Conservation (phyloP, 2,329 filamentous ascomycete species). For the Aspergillus sp. region DNA sequence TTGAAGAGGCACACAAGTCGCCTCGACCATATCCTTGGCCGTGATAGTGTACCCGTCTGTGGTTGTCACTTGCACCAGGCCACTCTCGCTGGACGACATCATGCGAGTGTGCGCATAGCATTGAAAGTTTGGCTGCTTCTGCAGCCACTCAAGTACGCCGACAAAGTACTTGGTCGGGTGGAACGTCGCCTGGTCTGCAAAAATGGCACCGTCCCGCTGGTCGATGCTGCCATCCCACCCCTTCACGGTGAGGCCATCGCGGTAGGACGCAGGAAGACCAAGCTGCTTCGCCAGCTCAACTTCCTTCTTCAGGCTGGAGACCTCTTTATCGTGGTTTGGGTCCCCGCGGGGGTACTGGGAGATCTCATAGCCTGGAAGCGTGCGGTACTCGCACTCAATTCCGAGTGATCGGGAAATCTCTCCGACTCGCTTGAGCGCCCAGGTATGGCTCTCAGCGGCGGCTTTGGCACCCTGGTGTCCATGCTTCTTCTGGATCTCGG, state of each 20-base stretch:
- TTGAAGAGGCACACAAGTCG: slow-evolving; percentile 59
- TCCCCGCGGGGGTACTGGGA: slow-evolving; percentile 51
- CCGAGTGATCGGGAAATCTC: slow-evolving; percentile 52
- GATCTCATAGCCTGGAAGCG: slow-evolving; percentile 53
- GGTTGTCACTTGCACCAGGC: slow-evolving; percentile 52
- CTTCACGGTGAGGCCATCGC: slow-evolving; percentile 49
- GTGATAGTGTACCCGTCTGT: slow-evolving; percentile 50
- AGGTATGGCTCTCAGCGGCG: slow-evolving; percentile 58
- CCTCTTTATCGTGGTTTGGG: slow-evolving; percentile 49
- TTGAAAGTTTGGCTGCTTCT: slow-evolving; percentile 54
- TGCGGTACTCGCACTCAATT: slow-evolving; percentile 60
- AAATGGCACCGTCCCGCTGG: slow-evolving; percentile 55
- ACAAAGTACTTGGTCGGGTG: slow-evolving; percentile 60
- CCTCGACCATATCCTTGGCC: slow-evolving; percentile 54
- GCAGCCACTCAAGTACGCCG: slow-evolving; percentile 56
- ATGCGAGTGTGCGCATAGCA: slow-evolving; percentile 57
- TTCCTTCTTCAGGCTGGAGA: slow-evolving; percentile 51
- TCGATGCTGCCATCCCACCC: slow-evolving; percentile 57
- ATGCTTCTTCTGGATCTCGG: slow-evolving; percentile 55
- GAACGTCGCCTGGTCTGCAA: slow-evolving; percentile 55
- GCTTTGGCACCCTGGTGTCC: slow-evolving; percentile 52
- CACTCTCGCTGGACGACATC: slow-evolving; percentile 51
- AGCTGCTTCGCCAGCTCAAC: slow-evolving; percentile 47
- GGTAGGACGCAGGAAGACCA: slow-evolving; percentile 43
- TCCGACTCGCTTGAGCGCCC: slow-evolving; percentile 56